Percentiles rank a stretch among this genome's conserved stretches.
phyloP scores from a whole-genome alignment of 768 basidiomycete species.

The Tylopilus sp. region DNA sequence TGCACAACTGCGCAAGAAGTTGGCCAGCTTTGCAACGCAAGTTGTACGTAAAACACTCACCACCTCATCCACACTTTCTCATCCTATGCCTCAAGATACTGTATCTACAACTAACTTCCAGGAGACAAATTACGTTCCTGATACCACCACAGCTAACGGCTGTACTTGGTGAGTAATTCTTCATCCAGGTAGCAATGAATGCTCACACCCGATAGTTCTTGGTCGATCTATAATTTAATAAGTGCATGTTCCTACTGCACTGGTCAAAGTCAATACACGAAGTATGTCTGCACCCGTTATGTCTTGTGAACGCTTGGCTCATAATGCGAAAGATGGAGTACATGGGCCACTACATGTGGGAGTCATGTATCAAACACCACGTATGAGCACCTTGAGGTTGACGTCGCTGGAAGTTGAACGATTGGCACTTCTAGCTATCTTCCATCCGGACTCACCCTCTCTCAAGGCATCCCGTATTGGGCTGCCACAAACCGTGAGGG shows the following conservation, averaged over 20 bases:
- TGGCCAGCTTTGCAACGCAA: conserved; percentile 16
- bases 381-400: conserved; percentile 11
- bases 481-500: conserved; percentile 22
- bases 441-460: conserved; percentile 9
- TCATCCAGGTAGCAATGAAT: background rate
- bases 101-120: conserved; percentile 13
- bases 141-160: conserved; percentile 7
- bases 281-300: conserved; percentile 11
- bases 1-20: conserved; percentile 17
- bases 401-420: background rate
- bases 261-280: conserved; percentile 8
- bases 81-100: conserved; percentile 8
- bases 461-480: conserved; percentile 23
- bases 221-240: conserved; percentile 30
- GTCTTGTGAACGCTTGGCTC: background rate
- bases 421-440: conserved; percentile 18
- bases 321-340: conserved; percentile 18
- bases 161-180: conserved; percentile 24
- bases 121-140: conserved; percentile 21
- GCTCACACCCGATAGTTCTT: conserved; percentile 20
- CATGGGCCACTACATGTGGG: conserved; percentile 18
- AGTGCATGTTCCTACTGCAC: conserved; percentile 25
- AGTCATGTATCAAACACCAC: conserved; percentile 13
- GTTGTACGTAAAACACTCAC: conserved; percentile 10
- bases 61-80: too few species aligned